These are phyloP conservation scores for Heterobasidion irregulare DNA, from an alignment of 1,284 basidiomycete genomes.

Conservation along the genomic window DNA sequence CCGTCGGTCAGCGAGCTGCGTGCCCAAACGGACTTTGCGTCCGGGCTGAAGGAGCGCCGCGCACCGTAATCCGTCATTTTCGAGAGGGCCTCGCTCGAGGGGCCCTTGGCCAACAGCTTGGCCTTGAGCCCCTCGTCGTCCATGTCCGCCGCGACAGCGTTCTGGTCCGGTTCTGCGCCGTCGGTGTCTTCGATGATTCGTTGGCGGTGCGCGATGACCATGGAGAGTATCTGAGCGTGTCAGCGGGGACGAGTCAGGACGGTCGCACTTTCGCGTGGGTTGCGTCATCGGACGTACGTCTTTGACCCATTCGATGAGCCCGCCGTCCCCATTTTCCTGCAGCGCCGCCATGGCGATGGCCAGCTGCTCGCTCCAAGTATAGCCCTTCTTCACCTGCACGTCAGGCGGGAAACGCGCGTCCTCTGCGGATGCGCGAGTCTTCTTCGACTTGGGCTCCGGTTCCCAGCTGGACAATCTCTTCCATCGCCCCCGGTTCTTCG, in stretches of 20 bases:
- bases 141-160: conserved; percentile 25
- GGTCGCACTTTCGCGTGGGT: neutral
- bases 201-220: conserved; percentile 59
- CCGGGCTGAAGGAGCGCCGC: conserved; percentile 19
- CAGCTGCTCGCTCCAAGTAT: conserved; percentile 84
- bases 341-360: conserved; percentile 78
- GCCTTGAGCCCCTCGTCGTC: conserved; percentile 33
- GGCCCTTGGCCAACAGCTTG: conserved; percentile 29
- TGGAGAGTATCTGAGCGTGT: conserved; percentile 50
- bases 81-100: conserved; percentile 61
- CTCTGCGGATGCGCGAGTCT: conserved; percentile 27
- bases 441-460: conserved; percentile 51
- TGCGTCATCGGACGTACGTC: conserved; percentile 41
- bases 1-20: too few species aligned
- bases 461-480: conserved; percentile 78
- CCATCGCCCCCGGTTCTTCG: conserved; percentile 82
- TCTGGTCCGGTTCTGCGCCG: conserved; percentile 27
- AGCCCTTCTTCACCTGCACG: conserved; percentile 79
- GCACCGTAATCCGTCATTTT: conserved; percentile 75
- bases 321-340: conserved; percentile 53
- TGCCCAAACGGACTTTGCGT: neutral
- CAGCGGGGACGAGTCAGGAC: neutral
- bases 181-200: conserved; percentile 69
- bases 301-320: conserved; percentile 73
- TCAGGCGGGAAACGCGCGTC: conserved; percentile 51